Evolutionary conservation across 2,329 filamentous ascomycete genomes (phyloP).

Genomic region (Calonectria leucothoes): DNA sequence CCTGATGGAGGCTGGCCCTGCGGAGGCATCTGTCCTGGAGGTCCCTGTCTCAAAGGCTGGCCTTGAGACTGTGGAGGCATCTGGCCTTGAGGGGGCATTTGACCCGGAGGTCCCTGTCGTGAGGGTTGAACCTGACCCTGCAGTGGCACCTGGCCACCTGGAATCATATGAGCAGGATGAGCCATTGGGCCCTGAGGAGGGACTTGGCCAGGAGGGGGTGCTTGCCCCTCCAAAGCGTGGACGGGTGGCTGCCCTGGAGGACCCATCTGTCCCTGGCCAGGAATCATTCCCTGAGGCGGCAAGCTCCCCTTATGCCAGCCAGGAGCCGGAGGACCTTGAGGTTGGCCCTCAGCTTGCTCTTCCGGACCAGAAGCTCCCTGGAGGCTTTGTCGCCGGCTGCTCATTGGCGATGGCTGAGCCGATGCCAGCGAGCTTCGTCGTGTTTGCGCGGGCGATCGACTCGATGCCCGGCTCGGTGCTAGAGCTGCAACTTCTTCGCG

Average conservation of each 20-base stretch:
- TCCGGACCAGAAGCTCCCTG: conserved; percentile 18
- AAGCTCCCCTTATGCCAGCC: conserved; percentile 3
- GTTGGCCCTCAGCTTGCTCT: conserved; percentile 18
- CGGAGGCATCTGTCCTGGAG: conserved; percentile 12
- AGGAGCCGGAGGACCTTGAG: not conserved
- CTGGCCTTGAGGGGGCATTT: not conserved
- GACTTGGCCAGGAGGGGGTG: not conserved
- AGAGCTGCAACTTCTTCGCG: conserved; percentile 33
- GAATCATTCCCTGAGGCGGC: conserved; percentile 16
- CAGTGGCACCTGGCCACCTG: not conserved
- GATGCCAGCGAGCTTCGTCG: conserved; percentile 31
- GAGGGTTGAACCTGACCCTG: conserved; percentile 21
- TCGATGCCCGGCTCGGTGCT: conserved; percentile 34
- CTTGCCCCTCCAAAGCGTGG: conserved; percentile 19
- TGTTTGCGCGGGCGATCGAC: conserved; percentile 21
- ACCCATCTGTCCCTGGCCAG: conserved; percentile 4
- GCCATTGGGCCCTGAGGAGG: not conserved
- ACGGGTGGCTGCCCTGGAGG: conserved; percentile 20
- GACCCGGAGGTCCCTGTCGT: not conserved
- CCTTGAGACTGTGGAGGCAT: not conserved
- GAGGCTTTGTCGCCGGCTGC: conserved; percentile 37
- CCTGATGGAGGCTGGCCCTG: conserved; percentile 9
- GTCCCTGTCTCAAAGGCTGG: not conserved
- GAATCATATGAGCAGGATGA: not conserved
- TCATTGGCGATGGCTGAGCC: conserved; percentile 30